These are phyloP conservation scores for Leccinum rimulosum DNA, from an alignment of 768 basidiomycete genomes.

Conservation along the genomic window DNA sequence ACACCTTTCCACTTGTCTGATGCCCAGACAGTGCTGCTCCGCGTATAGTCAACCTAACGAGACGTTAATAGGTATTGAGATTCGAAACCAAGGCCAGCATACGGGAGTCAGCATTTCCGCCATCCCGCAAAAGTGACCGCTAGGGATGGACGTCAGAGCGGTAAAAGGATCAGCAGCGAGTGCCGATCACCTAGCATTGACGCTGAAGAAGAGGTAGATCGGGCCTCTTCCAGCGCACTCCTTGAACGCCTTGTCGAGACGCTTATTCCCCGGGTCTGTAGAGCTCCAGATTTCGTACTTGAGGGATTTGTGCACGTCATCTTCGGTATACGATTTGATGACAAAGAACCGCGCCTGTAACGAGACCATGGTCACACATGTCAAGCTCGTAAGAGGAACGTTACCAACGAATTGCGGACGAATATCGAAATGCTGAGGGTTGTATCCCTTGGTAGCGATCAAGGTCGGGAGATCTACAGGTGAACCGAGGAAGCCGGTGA, in stretches of 20 bases:
- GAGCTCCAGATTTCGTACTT: constrained; percentile 99
- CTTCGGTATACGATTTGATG: constrained; percentile 99
- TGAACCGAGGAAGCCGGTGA: constrained; percentile 50
- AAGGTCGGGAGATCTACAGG: constrained; percentile 86
- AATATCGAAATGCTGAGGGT: constrained; percentile 80
- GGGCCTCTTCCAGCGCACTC: constrained; percentile 90
- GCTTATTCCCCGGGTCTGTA: constrained; percentile 94
- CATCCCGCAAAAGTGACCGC: constrained; percentile 98
- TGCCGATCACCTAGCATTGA: constrained; percentile 74
- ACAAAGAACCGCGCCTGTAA: constrained; percentile 88
- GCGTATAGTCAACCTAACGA: constrained; percentile 80
- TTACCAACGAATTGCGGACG: constrained; percentile 70
- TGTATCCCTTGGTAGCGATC: constrained; percentile 87
- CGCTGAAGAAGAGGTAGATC: constrained; percentile 97
- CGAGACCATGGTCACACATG: constrained; percentile 3
- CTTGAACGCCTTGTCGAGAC: constrained; percentile 96
- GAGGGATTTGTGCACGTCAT: constrained; percentile 97
- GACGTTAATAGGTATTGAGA: constrained; percentile 1
- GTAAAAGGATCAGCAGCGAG: not conserved
- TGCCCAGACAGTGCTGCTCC: constrained; percentile 96
- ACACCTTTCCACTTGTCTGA: constrained; percentile 99
- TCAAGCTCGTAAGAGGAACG: not conserved
- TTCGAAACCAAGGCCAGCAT: constrained; percentile 22
- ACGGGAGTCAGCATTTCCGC: constrained; percentile 97
- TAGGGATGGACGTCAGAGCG: constrained; percentile 29